Percentiles rank a stretch among this genome's conserved stretches.
Evolutionary conservation across 192 early-diverging fungal genomes (phyloP).

Genomic region (Umbelopsis vinacea): DNA sequence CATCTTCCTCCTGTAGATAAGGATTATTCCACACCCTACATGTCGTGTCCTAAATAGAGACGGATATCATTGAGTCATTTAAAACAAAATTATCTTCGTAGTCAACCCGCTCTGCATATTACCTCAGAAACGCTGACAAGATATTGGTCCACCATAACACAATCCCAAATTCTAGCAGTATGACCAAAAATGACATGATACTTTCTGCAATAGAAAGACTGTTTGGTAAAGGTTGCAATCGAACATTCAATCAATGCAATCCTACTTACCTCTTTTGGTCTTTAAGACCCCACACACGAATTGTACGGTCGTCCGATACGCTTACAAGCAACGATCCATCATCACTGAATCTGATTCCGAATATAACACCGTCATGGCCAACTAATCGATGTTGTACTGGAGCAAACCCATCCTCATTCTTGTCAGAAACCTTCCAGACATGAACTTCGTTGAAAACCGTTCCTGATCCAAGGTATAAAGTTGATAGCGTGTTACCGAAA

Average conservation of each 20-base stretch:
- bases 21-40: conserved; percentile 78
- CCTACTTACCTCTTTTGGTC: conserved; percentile 33
- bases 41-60: conserved; percentile 58
- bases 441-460: conserved; percentile 87
- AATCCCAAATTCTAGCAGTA: conserved; percentile 80
- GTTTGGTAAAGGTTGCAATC: background rate
- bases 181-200: conserved; percentile 69
- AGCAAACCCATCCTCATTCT: conserved; percentile 45
- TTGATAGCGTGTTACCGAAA: conserved; percentile 54
- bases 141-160: conserved; percentile 57
- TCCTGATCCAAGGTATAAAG: conserved; percentile 67
- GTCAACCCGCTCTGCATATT: background rate
- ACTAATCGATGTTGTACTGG: conserved; percentile 49
- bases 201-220: background rate
- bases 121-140: conserved; percentile 74
- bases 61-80: background rate
- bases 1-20: conserved; percentile 31
- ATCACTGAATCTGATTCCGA: conserved; percentile 70
- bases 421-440: conserved; percentile 62
- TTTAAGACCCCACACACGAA: conserved; percentile 71
- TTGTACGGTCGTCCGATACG: conserved; percentile 84
- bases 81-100: background rate
- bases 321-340: conserved; percentile 63
- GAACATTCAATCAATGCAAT: conserved; percentile 22
- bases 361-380: conserved; percentile 80